phyloP scores from a whole-genome alignment of 805 yeast species.

The Wickerhamiella siamensis region DNA sequence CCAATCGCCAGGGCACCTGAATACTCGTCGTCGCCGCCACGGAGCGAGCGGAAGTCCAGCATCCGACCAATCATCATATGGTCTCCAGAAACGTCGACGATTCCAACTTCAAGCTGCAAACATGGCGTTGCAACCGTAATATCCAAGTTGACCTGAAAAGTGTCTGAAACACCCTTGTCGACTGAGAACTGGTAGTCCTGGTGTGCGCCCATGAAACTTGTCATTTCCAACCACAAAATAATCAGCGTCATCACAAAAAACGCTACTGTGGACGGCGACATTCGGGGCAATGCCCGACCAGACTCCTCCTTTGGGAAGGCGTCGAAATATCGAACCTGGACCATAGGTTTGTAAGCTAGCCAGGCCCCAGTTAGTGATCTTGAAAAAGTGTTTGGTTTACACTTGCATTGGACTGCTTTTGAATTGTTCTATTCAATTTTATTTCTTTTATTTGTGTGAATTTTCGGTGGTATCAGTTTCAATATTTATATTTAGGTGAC shows the following conservation, averaged over 20 bases:
- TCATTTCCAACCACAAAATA: conserved; percentile 70
- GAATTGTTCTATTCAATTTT: too few species aligned
- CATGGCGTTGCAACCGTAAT: conserved; percentile 77
- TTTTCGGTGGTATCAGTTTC: too few species aligned
- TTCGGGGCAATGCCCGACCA: conserved; percentile 35
- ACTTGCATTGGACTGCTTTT: too few species aligned
- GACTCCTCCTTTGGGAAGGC: conserved; percentile 64
- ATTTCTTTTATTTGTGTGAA: too few species aligned
- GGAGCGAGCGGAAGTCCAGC: conserved; percentile 33
- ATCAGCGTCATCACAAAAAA: conserved; percentile 38
- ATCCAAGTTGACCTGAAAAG: conserved; percentile 62
- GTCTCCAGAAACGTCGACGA: conserved; percentile 65
- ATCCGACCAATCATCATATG: conserved; percentile 63
- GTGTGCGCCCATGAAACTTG: conserved; percentile 71
- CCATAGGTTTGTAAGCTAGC: conserved; percentile 7
- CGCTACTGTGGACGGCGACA: conserved; percentile 58
- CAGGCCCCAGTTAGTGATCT: too few species aligned
- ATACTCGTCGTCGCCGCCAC: background rate
- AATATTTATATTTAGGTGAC: too few species aligned
- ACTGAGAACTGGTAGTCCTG: conserved; percentile 67
- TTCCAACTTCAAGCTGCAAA: conserved; percentile 55
- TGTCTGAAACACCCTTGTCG: conserved; percentile 42
- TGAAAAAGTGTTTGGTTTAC: too few species aligned
- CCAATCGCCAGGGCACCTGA: conserved; percentile 1
- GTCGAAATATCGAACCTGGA: conserved; percentile 42